These are phyloP conservation scores for Cnidoscolus chayamansa DNA, from an alignment of 441 rosid species.

Conservation along the genomic window DNA sequence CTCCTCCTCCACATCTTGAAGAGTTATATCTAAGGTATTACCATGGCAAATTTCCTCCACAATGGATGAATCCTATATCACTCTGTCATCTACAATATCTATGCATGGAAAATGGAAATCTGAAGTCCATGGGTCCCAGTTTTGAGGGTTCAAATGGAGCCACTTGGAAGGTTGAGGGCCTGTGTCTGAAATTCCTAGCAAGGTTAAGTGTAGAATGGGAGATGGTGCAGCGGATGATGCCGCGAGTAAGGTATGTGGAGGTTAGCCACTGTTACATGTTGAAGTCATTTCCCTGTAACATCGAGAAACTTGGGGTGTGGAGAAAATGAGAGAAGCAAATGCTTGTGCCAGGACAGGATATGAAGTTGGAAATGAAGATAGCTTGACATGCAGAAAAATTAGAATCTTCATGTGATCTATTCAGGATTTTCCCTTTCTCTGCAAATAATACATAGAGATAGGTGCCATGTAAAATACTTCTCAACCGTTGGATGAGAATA, in stretches of 20 bases:
- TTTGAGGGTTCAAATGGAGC: not conserved
- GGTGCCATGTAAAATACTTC: not conserved
- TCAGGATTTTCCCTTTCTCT: not conserved
- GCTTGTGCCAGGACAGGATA: not conserved
- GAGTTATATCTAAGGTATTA: not conserved
- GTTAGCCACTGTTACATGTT: slow-evolving; percentile 15
- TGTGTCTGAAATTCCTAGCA: slow-evolving; percentile 8
- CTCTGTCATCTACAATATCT: slow-evolving; percentile 14
- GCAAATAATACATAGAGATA: not conserved
- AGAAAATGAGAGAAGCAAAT: slow-evolving; percentile 6
- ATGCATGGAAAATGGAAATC: slow-evolving; percentile 12
- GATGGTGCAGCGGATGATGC: slow-evolving; percentile 12
- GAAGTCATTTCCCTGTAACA: slow-evolving; percentile 11
- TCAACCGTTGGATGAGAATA: not conserved
- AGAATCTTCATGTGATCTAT: not conserved
- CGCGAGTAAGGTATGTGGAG: slow-evolving; percentile 3
- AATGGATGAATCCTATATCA: slow-evolving; percentile 10
- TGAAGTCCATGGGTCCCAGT: not conserved
- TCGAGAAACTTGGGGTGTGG: not conserved
- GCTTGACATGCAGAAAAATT: not conserved
- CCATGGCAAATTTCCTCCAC: not conserved
- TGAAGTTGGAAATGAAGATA: not conserved
- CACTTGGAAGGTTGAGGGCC: slow-evolving; percentile 11
- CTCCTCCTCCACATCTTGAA: not conserved
- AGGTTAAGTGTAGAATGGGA: slow-evolving; percentile 5